Base-by-base conservation (phyloP, 2,329 filamentous ascomycete genomes). In the Zelopaecilomyces penicillatus region DNA sequence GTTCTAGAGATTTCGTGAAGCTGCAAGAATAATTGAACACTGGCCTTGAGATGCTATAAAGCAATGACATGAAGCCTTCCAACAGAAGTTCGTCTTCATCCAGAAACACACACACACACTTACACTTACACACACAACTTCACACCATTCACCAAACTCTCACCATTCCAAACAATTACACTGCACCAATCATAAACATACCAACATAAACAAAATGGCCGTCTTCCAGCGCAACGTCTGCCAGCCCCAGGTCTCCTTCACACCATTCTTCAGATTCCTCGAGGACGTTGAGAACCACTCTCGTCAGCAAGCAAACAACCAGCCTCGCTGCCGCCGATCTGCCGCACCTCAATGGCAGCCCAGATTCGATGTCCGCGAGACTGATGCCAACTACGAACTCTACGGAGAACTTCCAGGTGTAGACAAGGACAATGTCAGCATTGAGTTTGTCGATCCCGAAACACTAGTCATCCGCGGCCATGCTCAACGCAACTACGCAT, bases 381-480 rank as follows among this genome's bases (percentile, higher is more conserved):
- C 74, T 5, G 73, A 76, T 46, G 66, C 76, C 11, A 61, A 68
- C 46, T 89, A 86, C 59, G 80, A 88, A 64, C 77, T 89, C 6
- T 79, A 88, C 56, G 85, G 85, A 54, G 85, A 89, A 63, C 77
- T 89, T 2, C 82, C 85, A 0, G 85, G 85, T 39, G 70, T 87
- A 52, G 75, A 79, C 50, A 83, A 85, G 65, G 78, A 85, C 53
- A 71, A 87, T 57, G 67, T 89, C 56, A 70, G 75, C 59, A 83
- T 89, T 59, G 84, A 88, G 59, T 89, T 88, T 70, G 80, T 77
- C 46, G 84, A 88, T 60, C 69, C 73, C 26, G 78, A 83, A 64
- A 87, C 82, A 27, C 66, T 89, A 19, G 74, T 78, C 46, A 72
- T 89, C 57, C 76, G 75, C 42, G 85, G 85, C 55, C 77, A 73